Evolutionary conservation across 164 flowering plant genomes (phyloP).

Genomic region (Houttuynia cordata): DNA sequence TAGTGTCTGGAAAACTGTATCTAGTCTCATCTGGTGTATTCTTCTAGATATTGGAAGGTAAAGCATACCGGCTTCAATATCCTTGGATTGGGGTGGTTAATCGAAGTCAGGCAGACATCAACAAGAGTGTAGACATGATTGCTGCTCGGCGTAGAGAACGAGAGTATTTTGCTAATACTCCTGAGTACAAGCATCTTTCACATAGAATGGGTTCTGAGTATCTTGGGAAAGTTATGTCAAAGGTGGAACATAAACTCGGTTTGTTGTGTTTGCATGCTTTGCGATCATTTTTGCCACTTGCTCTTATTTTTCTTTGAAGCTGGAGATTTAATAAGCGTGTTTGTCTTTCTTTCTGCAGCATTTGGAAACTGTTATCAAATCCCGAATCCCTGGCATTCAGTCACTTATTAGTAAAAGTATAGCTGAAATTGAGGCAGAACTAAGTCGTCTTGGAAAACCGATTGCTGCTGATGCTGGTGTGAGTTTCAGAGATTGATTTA

Average conservation of each 20-base stretch:
- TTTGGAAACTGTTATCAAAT: conserved; percentile 70
- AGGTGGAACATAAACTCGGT: conserved; percentile 22
- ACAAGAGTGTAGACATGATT: conserved; percentile 84
- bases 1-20: no score
- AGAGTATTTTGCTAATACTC: conserved; percentile 52
- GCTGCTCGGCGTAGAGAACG: conserved; percentile 81
- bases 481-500: conserved; percentile 13
- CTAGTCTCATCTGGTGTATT: background rate
- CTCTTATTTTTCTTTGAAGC: background rate
- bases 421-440: conserved; percentile 55
- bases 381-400: conserved; percentile 70
- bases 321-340: background rate
- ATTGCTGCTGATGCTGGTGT: conserved; percentile 78
- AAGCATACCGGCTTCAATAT: conserved; percentile 50
- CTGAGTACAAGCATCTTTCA: conserved; percentile 77
- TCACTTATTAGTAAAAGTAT: conserved; percentile 64
- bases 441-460: conserved; percentile 70
- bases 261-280: background rate
- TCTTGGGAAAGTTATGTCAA: conserved; percentile 72
- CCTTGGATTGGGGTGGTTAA: conserved; percentile 89
- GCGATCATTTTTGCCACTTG: background rate
- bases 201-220: conserved; percentile 82
- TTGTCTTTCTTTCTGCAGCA: conserved; percentile 32
- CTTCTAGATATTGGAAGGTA: conserved; percentile 66
- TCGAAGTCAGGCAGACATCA: conserved; percentile 81